phyloP scores from a whole-genome alignment of 1,139 yeast species.

The Pichia sp. region DNA sequence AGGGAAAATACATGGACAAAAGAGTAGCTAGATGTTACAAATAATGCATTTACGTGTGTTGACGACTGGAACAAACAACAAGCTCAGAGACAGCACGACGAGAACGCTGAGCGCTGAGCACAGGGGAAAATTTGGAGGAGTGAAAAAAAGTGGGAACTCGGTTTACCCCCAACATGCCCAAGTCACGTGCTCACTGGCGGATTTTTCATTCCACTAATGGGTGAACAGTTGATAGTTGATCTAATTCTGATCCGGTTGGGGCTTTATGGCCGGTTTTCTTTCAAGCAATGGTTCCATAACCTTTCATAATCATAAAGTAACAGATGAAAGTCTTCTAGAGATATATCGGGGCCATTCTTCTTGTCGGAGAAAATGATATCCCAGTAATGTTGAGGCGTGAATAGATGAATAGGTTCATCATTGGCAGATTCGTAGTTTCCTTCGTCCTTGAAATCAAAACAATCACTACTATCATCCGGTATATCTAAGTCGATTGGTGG shows the following conservation, averaged over 20 bases:
- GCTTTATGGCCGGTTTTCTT: too few species aligned
- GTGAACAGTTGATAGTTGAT: too few species aligned
- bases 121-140: neutral
- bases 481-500: too few species aligned
- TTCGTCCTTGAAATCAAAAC: neutral
- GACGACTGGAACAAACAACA: neutral
- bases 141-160: conserved; percentile 23
- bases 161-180: conserved; percentile 22
- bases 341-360: neutral
- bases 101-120: neutral
- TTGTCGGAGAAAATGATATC: neutral
- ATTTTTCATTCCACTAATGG: too few species aligned
- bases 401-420: neutral
- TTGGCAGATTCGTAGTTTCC: neutral
- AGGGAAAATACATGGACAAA: too few species aligned
- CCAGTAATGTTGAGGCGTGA: conserved; percentile 11
- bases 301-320: conserved; percentile 15
- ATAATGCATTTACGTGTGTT: too few species aligned
- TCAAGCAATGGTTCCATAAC: conserved; percentile 10
- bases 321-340: conserved; percentile 7
- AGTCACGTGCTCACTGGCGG: conserved; percentile 26
- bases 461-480: neutral
- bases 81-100: neutral
- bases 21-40: neutral
- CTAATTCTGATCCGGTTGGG: too few species aligned